Base-by-base conservation (phyloP, 2,329 filamentous ascomycete genomes). In the Colletotrichum eremochloae region DNA sequence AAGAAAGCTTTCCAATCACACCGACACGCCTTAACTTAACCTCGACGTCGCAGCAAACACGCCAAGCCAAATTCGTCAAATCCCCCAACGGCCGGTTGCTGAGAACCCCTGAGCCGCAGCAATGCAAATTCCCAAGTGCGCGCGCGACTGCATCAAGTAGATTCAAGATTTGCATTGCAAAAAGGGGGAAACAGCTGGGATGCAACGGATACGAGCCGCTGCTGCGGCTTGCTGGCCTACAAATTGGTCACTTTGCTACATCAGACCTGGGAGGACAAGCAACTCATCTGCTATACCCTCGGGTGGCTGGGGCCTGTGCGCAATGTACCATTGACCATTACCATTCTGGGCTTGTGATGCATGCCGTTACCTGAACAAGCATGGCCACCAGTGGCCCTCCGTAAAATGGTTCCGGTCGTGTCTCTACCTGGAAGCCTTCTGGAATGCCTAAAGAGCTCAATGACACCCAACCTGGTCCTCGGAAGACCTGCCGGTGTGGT, bases 361-460 rank as follows among this genome's bases (percentile, higher is more conserved):
- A 53, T 53, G 46, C 50, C 55, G 62, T 66, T 48, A 20, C 18
- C 15, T 12, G 20, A 57, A 42, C 50, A 64, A 42, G 33, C 66
- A 57, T 42, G 11, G n/a, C 40, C 20, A 24, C 24, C 11, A n/a
- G 46, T 33, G 60, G 33, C 50, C 33, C 52, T 61, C 50, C 15
- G 56, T 33, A 42, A 44, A 64, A 24, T 55, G 48, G 33, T 53
- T 46, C 46, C 65, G 46, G 46, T 20, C 38, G 20, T 11, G 48
- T 5, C 15, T 52, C 62, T 33, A 53, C 57, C 63, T 20, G 24
- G 60, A 58, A 66, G n/a, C n/a, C 44, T 42, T 66, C 44, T 58
- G 33, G 62, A 38, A 38, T 9, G 31, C 9, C 36, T 9, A 12
- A 36, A 18, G 20, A 38, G 33, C 8, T n/a, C 8, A n/a, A 20